These are phyloP conservation scores for Serpula lacrymans DNA, from an alignment of 768 basidiomycete species.

Conservation along the genomic window DNA sequence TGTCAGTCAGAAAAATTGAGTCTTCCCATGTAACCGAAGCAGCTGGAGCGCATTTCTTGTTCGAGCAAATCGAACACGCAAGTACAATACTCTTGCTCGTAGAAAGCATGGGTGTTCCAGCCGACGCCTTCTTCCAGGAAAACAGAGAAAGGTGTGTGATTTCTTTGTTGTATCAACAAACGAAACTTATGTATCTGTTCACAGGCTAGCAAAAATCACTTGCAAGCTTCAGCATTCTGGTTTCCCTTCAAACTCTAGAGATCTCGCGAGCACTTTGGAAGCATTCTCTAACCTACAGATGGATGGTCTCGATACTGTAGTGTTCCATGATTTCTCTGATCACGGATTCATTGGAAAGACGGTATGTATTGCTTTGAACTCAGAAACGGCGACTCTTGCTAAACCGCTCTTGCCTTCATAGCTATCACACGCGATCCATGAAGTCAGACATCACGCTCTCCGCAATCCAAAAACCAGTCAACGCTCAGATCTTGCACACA, in stretches of 20 bases:
- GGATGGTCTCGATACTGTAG: conserved; percentile 11
- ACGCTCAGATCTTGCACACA: conserved; percentile 15
- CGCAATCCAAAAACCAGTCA: neutral
- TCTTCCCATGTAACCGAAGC: conserved; percentile 14
- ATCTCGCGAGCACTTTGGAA: too few species aligned
- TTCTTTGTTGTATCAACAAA: neutral
- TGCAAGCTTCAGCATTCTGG: too few species aligned
- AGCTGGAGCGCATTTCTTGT: conserved; percentile 21
- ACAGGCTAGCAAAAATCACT: too few species aligned
- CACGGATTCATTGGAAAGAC: conserved; percentile 27
- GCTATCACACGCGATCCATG: conserved; percentile 27
- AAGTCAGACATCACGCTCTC: conserved; percentile 15
- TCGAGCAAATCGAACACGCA: conserved; percentile 25
- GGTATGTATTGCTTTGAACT: conserved; percentile 15
- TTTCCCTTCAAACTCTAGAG: too few species aligned
- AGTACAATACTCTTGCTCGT: conserved; percentile 21
- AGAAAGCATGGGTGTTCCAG: conserved; percentile 13
- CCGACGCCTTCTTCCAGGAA: conserved; percentile 18
- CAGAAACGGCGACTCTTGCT: too few species aligned
- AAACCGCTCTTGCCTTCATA: conserved; percentile 9
- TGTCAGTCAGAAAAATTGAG: neutral
- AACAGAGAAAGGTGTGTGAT: conserved; percentile 17
- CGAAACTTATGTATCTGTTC: neutral
- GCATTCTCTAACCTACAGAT: conserved; percentile 12
- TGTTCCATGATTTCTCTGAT: conserved; percentile 20